Conservation (phyloP, 169 alveolate genomes). For the Amoebophrya sp. region DNA sequence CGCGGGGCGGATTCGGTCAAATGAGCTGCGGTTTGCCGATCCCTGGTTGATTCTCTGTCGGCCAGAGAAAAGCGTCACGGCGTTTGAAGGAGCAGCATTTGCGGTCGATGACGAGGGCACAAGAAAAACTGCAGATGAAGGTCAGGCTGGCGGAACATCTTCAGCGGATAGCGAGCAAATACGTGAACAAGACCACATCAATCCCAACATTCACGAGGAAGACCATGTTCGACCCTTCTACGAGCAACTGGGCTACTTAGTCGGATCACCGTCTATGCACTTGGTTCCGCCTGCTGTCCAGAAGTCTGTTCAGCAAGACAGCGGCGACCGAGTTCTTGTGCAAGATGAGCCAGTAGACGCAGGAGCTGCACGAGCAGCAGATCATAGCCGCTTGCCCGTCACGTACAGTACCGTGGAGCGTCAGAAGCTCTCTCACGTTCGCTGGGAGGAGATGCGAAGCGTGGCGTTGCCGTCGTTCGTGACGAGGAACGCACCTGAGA, state of each 20-base stretch:
- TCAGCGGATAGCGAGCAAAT: no score
- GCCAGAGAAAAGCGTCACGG: no score
- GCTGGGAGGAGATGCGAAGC: conserved; percentile 14
- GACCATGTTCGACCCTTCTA: neutral
- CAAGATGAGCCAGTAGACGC: neutral
- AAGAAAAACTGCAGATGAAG: neutral
- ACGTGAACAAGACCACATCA: neutral
- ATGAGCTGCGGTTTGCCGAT: neutral
- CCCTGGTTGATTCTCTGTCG: neutral
- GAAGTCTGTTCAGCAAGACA: neutral
- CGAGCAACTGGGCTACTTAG: neutral
- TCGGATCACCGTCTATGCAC: neutral
- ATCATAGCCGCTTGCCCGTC: neutral
- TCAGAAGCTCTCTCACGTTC: neutral
- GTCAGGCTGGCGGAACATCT: no score
- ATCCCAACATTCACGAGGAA: neutral
- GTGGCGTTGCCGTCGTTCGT: no score
- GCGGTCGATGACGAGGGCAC: neutral
- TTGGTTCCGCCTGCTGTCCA: neutral
- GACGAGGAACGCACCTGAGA: neutral
- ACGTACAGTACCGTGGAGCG: no score
- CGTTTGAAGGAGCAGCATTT: no score
- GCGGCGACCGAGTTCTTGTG: neutral
- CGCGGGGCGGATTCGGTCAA: neutral
- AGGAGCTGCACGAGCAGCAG: neutral